Evolutionary conservation across 148 eudicot genomes (phyloP), one percentile per base, ranked within the genome.

Genomic region (Arbutus unedo): DNA sequence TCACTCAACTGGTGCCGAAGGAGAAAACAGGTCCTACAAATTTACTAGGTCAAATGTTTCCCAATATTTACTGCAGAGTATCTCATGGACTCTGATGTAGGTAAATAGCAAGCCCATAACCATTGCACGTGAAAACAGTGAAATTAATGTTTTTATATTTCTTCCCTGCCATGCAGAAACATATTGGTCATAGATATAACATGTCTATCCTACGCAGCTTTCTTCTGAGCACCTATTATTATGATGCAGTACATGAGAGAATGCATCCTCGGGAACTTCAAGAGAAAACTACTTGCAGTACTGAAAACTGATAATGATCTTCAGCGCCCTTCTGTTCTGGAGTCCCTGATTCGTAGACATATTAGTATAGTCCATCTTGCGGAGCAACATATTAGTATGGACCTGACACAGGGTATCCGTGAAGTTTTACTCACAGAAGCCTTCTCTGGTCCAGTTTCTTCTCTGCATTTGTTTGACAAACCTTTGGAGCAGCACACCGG

Each of bases 331-430:
- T 92, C 99, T 81, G 88, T 92, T 79, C 88, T 96, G 70, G 99
- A 96, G 86, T 91, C 92, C 16, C 86, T 96, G 70, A 88, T 96
- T 41, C 97, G 85, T 72, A 90, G 99, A 70, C 99, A 96, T 66
- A 91, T 91, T 77, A 89, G 90, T 64, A 93, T 94, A 72, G 90
- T 96, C 81, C 98, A 96, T 83, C 88, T 94, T 21, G 96, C 99
- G 0, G 99, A 96, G 88, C 99, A 96, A 85, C 99, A 96, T 78
- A 91, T 96, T 71, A 96, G 99, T 87, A 96, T 96, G 99, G 99
- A 96, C 88, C 93, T 96, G 78, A 94, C 99, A 41, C 94, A 92
- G 83, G 98, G 98, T 68, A 91, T 94, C 84, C 90, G 98, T 81
- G 99, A 96, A 93, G 91, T 94, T 84, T 84, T 96, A 67, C 93